A percentile compares a stretch with the other conserved stretches of the same genome.
These are phyloP conservation scores for Fusarium mundagurra DNA, from an alignment of 2,329 filamentous ascomycete genomes.

Conservation along the genomic window DNA sequence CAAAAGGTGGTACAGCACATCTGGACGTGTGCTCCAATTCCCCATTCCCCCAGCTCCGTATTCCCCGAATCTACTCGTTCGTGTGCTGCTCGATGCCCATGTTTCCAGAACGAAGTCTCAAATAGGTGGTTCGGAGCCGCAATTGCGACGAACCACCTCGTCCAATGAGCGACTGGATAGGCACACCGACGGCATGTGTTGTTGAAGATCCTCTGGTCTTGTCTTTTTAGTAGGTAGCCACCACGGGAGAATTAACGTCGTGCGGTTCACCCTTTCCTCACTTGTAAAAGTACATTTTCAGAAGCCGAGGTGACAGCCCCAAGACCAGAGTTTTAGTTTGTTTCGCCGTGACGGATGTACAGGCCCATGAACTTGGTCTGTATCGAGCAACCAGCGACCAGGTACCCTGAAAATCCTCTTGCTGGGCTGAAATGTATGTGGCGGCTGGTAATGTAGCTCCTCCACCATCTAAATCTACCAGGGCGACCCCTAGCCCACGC, in stretches of 20 bases:
- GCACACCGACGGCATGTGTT: slow-evolving; percentile 24
- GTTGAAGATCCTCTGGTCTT: slow-evolving; percentile 16
- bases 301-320: neutral
- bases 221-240: slow-evolving; percentile 32
- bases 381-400: slow-evolving; percentile 5
- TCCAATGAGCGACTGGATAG: slow-evolving; percentile 7
- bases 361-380: neutral
- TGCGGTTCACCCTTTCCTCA: slow-evolving; percentile 16
- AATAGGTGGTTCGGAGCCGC: slow-evolving; percentile 28
- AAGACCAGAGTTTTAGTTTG: neutral
- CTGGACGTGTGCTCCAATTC: slow-evolving; percentile 14
- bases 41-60: slow-evolving; percentile 11
- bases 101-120: slow-evolving; percentile 4
- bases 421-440: slow-evolving; percentile 39
- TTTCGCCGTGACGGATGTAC: neutral
- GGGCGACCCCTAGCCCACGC: slow-evolving; percentile 35
- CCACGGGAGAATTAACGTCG: slow-evolving; percentile 13
- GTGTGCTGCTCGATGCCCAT: neutral
- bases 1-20: neutral
- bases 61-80: neutral
- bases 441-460: slow-evolving; percentile 39
- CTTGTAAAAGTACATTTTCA: slow-evolving; percentile 3
- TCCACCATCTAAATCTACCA: slow-evolving; percentile 35
- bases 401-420: slow-evolving; percentile 32
- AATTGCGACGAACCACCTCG: slow-evolving; percentile 15